Evolutionary conservation across 208 protist genomes (phyloP), one percentile per base, ranked within the genome.

Genomic region (Acanthamoeba royreba): DNA sequence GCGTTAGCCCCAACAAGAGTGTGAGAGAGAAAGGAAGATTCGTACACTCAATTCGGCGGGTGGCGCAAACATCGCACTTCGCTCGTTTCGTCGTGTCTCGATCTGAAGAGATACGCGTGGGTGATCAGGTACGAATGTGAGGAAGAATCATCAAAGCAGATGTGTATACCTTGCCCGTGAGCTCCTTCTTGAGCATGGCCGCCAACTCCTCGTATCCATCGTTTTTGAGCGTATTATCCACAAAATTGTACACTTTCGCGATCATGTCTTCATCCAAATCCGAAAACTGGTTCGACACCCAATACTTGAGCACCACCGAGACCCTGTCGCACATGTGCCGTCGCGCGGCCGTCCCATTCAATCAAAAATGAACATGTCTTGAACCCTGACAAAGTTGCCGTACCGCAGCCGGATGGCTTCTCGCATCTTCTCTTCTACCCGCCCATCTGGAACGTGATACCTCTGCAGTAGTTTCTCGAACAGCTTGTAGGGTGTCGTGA

Each of bases 291-390:
- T 93, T 96, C 22, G 93, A 85, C 42, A 96, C 90, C 95, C 95
- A 96, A 89, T 96, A 95, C 77, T 96, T 96, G 43, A 96, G 61
- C 19, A 95, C 92, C 35, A 96, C 94, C 35, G 92, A 93, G 1
- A 96, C 95, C 33, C 94, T 58, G 58, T 90, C 72, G 33, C n/a
- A 19, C 40, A 40, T 40, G 33, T 79, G n/a, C n/a, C 94, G 63
- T 66, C 33, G 63, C 87, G 38, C 81, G 63, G 2, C 83, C 55
- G 42, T 92, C n/a, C 19, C 66, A 13, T 1, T 8, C 38, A 9
- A 38, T 40, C 61, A 1, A 4, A 11, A 72, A 33, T 2, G 19
- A 11, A 8, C 31, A 28, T 43, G n/a, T 15, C 7, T 2, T 4
- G 35, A 72, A 9, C 5, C 13, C 0, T 94, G 94, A 43, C 88